Evolutionary conservation across 768 basidiomycete genomes (phyloP).

Genomic region (Favolaschia claudopus): DNA sequence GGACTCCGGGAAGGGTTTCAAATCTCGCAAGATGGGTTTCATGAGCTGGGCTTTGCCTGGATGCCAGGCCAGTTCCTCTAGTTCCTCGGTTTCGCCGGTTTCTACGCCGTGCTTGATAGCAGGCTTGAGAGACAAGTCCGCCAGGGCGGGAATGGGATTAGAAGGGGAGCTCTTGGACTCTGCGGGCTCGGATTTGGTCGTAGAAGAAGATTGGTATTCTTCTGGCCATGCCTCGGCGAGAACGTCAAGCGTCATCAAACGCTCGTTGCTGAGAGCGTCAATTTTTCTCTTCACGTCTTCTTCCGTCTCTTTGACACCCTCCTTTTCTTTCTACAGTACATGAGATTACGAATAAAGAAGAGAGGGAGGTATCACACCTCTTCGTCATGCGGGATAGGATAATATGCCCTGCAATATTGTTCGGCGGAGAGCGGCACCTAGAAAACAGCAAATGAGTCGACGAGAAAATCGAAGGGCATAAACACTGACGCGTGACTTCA

Average conservation of each 20-base stretch:
- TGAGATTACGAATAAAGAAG: not conserved
- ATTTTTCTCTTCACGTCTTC: slow-evolving; percentile 20
- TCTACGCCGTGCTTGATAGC: slow-evolving; percentile 35
- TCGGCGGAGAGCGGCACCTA: slow-evolving; percentile 24
- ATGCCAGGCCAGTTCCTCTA: slow-evolving; percentile 39
- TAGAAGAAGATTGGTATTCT: slow-evolving; percentile 18
- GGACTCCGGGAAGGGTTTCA: slow-evolving; percentile 34
- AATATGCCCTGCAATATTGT: slow-evolving; percentile 29
- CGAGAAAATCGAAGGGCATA: not conserved
- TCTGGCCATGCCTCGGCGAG: slow-evolving; percentile 35
- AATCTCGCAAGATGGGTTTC: slow-evolving; percentile 24
- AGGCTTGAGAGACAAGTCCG: slow-evolving; percentile 34
- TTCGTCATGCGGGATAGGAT: slow-evolving; percentile 11
- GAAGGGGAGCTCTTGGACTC: not conserved
- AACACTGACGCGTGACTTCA: not conserved
- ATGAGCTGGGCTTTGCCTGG: slow-evolving; percentile 36
- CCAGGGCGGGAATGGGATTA: slow-evolving; percentile 31
- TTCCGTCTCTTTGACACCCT: slow-evolving; percentile 14
- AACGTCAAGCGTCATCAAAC: slow-evolving; percentile 27
- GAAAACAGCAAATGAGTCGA: not conserved
- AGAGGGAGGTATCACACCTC: not conserved
- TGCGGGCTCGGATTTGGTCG: not conserved
- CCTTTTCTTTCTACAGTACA: not conserved
- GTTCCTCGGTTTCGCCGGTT: slow-evolving; percentile 27
- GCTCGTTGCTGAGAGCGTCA: slow-evolving; percentile 22